Evolutionary conservation across 2,329 filamentous ascomycete genomes (phyloP).

Genomic region (Aspergillus texensis): DNA sequence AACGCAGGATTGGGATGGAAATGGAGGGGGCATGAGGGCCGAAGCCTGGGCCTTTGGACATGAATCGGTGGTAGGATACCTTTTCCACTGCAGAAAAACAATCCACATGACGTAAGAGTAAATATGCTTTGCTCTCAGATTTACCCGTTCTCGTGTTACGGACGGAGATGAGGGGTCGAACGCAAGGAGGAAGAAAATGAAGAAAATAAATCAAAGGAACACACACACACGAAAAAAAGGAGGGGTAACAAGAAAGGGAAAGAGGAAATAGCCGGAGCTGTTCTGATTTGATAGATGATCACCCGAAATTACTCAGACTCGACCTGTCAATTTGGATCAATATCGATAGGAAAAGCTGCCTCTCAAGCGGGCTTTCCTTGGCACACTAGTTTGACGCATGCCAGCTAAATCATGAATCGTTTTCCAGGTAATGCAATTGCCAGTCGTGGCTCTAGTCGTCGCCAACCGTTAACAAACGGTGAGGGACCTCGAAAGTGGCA

Average conservation of each 20-base stretch:
- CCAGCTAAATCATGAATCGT: neutral
- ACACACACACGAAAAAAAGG: neutral
- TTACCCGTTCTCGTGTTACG: neutral
- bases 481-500: neutral
- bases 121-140: neutral
- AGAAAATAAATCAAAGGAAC: neutral
- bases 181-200: neutral
- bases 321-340: constrained; percentile 17
- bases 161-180: neutral
- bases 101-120: neutral
- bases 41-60: neutral
- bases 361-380: neutral
- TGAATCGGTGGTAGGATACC: neutral
- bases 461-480: constrained; percentile 3
- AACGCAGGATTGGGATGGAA: neutral
- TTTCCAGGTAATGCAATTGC: neutral
- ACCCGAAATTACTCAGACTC: constrained; percentile 5
- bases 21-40: neutral
- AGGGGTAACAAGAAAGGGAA: neutral
- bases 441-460: neutral
- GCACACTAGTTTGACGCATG: constrained; percentile 1
- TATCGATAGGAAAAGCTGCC: constrained; percentile 5
- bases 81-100: neutral
- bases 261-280: neutral
- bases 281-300: constrained; percentile 12